Evolutionary conservation across 2,329 filamentous ascomycete species (phyloP), one percentile per base, ranked within the genome.

Genomic region (Penicillium sp.): DNA sequence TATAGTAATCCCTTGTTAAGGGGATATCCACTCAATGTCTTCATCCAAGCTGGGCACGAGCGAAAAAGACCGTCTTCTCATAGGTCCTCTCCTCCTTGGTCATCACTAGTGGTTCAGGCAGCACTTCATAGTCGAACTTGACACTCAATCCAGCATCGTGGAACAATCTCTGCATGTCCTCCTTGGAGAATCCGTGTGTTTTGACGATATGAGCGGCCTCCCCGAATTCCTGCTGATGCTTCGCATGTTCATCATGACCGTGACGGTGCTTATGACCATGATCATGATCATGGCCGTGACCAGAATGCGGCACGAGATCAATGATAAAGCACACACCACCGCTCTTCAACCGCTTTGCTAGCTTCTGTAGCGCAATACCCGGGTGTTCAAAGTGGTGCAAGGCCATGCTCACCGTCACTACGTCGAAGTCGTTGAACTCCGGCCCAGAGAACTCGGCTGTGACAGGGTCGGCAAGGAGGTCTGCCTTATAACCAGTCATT

Each of bases 331-430:
- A 70, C 1, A 82, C 78, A 9, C 86, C 86, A 3, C 84, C 84
- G 2, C 77, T 76, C 52, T 76, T 77, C 48, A 90, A 69, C 8
- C 85, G 77, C 60, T 79, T 73, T 3, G 74, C 79, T 28, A 90
- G 69, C 39, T 78, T 73, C 51, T 69, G 69, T 4, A 84, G 76
- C 0, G 82, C 80, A 24, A 82, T 68, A 1, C 71, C 72, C 3
- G 84, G 80, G 57, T 88, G 74, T 50, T 80, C 77, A 45, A 87
- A 84, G 63, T 87, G 84, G 64, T 86, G 83, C 53, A 84, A 77
- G 1, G 79, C 82, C 35, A 81, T 67, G 27, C 81, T 81, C 14
- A 86, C 77, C 34, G 76, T 77, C 5, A 79, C 79, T 28, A 85
- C 61, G 64, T 91, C 86, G 61, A 91, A 89, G 61, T 80, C 74